Conservation (phyloP, 129 eudicot species). For the Ambrosia artemisiifolia region DNA sequence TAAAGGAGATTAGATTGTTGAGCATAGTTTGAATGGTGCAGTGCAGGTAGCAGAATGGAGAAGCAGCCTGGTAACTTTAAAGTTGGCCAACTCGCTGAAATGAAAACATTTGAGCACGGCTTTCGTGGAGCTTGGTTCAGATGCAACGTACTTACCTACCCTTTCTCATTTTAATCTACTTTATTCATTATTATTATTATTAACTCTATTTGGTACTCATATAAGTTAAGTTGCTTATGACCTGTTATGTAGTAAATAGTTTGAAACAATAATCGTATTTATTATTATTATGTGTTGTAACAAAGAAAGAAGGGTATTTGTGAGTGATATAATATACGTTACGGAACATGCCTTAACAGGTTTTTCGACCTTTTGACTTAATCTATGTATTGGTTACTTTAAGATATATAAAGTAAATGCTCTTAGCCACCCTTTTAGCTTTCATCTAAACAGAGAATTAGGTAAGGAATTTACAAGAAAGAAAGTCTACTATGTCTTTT, state of each 20-base stretch:
- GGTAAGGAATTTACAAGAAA: background rate
- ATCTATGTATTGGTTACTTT: background rate
- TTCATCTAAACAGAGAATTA: background rate
- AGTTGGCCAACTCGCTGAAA: constrained; percentile 50
- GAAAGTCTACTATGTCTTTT: background rate
- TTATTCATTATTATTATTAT: background rate
- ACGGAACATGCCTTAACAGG: background rate
- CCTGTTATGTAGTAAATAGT: background rate
- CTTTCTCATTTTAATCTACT: background rate
- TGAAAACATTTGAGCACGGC: constrained; percentile 35
- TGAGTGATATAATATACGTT: background rate
- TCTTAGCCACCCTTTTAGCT: background rate
- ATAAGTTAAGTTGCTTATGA: background rate
- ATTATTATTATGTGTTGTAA: background rate
- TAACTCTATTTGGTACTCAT: background rate
- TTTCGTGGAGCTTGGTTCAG: constrained; percentile 66
- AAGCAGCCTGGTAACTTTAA: constrained; percentile 22
- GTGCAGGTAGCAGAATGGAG: constrained; percentile 26
- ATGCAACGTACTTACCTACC: constrained; percentile 18
- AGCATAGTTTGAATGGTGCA: background rate
- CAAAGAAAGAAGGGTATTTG: background rate
- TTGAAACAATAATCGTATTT: background rate
- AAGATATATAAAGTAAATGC: no score
- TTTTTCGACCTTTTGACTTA: background rate
- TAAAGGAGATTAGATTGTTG: background rate